Percentiles rank a stretch among this genome's conserved stretches.
phyloP scores from a whole-genome alignment of 805 yeast genomes.

The Kazachstania africana region DNA sequence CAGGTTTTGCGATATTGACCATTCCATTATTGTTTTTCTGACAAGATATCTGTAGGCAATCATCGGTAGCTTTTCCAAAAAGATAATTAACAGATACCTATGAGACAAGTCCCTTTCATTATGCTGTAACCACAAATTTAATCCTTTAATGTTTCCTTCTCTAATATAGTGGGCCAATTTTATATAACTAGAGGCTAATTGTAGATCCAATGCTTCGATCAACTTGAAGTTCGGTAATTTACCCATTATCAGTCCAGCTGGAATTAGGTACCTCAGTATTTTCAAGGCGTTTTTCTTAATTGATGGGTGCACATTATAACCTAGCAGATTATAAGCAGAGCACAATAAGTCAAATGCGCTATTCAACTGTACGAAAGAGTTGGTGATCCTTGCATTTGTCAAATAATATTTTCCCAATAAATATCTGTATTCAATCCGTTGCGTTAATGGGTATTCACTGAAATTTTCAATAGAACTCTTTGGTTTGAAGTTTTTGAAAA shows the following conservation, averaged over 20 bases:
- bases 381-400: conserved; percentile 38
- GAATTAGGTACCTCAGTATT: conserved; percentile 38
- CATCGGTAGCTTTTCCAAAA: conserved; percentile 33
- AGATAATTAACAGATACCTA: conserved; percentile 24
- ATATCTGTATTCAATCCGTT: conserved; percentile 45
- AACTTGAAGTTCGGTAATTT: conserved; percentile 32
- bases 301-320: conserved; percentile 1
- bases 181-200: conserved; percentile 26
- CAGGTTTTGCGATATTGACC: conserved; percentile 9
- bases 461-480: conserved; percentile 44
- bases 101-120: conserved; percentile 24
- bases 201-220: conserved; percentile 15
- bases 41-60: conserved; percentile 31
- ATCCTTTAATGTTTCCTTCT: conserved; percentile 32
- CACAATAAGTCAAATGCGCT: conserved; percentile 37
- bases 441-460: conserved; percentile 31
- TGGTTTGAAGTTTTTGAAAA: conserved; percentile 35
- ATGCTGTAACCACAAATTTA: conserved; percentile 24
- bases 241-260: conserved; percentile 45
- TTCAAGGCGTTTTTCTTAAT: conserved; percentile 19
- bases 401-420: conserved; percentile 46
- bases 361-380: conserved; percentile 41
- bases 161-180: conserved; percentile 29
- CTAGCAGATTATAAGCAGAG: conserved; percentile 17
- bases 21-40: conserved; percentile 10